Evolutionary conservation across 176 grass and related monocot genomes (phyloP).

Genomic region (Alloteropsis semialata): DNA sequence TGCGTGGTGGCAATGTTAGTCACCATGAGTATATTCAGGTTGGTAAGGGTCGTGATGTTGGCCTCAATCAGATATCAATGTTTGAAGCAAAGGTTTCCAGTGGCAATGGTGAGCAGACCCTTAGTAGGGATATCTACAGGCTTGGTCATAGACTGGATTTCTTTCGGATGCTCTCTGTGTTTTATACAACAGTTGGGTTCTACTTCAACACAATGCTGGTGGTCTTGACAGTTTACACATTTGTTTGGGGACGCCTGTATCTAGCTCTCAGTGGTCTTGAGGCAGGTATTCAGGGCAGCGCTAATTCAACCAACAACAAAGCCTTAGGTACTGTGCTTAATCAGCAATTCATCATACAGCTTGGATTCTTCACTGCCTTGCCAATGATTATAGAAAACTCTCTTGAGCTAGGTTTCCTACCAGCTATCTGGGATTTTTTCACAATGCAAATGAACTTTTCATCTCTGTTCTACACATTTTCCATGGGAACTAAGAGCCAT

Average conservation of each 20-base stretch:
- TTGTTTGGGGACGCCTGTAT: slow-evolving; percentile 95
- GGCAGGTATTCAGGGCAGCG: slow-evolving; percentile 66
- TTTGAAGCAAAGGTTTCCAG: slow-evolving; percentile 99
- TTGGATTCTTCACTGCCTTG: slow-evolving; percentile 88
- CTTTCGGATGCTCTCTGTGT: slow-evolving; percentile 90
- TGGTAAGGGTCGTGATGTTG: slow-evolving; percentile 95
- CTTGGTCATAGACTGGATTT: slow-evolving; percentile 97
- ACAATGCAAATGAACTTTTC: slow-evolving; percentile 94
- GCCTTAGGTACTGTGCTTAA: slow-evolving; percentile 78
- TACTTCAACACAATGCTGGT: slow-evolving; percentile 99
- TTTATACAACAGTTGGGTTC: slow-evolving; percentile 96
- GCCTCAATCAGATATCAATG: slow-evolving; percentile 99
- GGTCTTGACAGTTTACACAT: slow-evolving; percentile 90
- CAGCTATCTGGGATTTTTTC: slow-evolving; percentile 87
- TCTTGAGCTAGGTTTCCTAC: slow-evolving; percentile 85
- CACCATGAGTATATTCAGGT: slow-evolving; percentile 99
- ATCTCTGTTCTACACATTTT: slow-evolving; percentile 97
- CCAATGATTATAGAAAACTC: slow-evolving; percentile 97
- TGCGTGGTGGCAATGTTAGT: slow-evolving; percentile 90
- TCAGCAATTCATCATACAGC: slow-evolving; percentile 94
- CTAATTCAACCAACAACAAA: slow-evolving; percentile 77
- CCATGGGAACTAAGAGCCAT: slow-evolving; percentile 92
- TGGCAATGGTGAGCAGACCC: slow-evolving; percentile 95
- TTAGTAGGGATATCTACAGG: slow-evolving; percentile 93
- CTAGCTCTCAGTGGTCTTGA: slow-evolving; percentile 93